Conservation (phyloP, 768 basidiomycete species). For the Podaxis carcinomalis region DNA sequence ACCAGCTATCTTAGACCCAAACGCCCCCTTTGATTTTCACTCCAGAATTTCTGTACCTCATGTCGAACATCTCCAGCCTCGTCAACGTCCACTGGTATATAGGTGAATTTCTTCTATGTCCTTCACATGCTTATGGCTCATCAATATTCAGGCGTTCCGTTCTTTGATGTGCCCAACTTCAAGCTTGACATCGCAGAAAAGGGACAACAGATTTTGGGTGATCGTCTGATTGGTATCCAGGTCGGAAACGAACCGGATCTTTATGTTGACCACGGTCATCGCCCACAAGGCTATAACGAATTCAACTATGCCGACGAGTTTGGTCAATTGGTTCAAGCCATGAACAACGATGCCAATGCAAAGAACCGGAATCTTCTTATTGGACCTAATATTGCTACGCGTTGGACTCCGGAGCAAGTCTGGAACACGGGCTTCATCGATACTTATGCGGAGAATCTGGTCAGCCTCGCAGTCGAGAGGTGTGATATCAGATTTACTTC, state of each 20-base stretch:
- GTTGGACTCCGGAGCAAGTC: conserved; percentile 50
- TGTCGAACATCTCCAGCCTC: conserved; percentile 57
- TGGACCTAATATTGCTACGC: conserved; percentile 50
- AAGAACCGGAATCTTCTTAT: conserved; percentile 44
- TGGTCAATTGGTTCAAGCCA: conserved; percentile 38
- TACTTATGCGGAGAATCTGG: conserved; percentile 33
- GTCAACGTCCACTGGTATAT: conserved; percentile 60
- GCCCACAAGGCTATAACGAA: conserved; percentile 33
- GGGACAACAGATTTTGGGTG: conserved; percentile 65
- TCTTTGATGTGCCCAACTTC: conserved; percentile 59
- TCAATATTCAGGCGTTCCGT: conserved; percentile 47
- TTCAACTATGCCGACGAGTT: conserved; percentile 54
- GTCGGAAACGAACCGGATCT: conserved; percentile 68
- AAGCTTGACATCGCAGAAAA: conserved; percentile 53
- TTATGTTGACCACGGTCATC: conserved; percentile 39
- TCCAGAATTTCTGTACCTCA: conserved; percentile 59
- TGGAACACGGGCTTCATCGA: conserved; percentile 53
- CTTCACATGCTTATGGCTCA: not conserved
- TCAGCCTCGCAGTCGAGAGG: conserved; percentile 56
- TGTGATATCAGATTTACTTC: conserved; percentile 23
- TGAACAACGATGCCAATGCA: conserved; percentile 33
- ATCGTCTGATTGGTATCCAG: conserved; percentile 63
- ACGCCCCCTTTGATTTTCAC: conserved; percentile 70
- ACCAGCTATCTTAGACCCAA: conserved; percentile 39
- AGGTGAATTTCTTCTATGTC: not conserved